These are phyloP conservation scores for Calonectria hawksworthii DNA, from an alignment of 2,329 filamentous ascomycete species.

Conservation along the genomic window DNA sequence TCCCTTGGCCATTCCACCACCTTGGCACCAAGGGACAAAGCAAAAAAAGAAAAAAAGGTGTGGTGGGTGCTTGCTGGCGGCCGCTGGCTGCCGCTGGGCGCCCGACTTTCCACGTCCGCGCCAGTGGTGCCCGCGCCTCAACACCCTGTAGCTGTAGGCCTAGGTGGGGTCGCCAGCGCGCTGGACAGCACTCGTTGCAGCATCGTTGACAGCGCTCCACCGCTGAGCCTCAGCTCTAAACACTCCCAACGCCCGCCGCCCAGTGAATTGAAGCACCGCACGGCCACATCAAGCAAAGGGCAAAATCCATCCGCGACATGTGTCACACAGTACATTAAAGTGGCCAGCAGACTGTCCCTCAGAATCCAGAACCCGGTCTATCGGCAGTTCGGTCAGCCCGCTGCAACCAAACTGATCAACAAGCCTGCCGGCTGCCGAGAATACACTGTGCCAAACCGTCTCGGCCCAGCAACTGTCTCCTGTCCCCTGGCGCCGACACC, in stretches of 20 bases:
- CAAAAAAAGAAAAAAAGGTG: constrained; percentile 19
- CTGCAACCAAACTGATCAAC: neutral
- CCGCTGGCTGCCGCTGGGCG: constrained; percentile 15
- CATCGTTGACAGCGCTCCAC: neutral
- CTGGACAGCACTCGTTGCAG: neutral
- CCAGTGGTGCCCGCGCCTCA: constrained; percentile 8
- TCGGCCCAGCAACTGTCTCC: neutral
- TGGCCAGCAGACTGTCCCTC: neutral
- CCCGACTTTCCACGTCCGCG: neutral
- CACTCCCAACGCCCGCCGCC: neutral
- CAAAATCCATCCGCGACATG: neutral
- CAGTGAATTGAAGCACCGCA: neutral
- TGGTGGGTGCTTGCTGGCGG: constrained; percentile 23
- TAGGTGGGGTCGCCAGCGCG: neutral
- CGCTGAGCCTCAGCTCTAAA: constrained; percentile 3
- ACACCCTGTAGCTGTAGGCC: neutral
- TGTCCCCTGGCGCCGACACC: neutral
- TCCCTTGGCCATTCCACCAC: constrained; percentile 10
- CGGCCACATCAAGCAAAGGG: neutral
- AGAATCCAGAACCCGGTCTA: neutral
- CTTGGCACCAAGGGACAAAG: constrained; percentile 8
- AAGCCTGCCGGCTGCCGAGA: neutral
- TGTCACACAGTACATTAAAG: neutral
- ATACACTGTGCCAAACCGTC: constrained; percentile 16
- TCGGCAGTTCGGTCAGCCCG: constrained; percentile 6